phyloP scores from a whole-genome alignment of 257 asterid genomes.

The Craterostigma plantagineum region DNA sequence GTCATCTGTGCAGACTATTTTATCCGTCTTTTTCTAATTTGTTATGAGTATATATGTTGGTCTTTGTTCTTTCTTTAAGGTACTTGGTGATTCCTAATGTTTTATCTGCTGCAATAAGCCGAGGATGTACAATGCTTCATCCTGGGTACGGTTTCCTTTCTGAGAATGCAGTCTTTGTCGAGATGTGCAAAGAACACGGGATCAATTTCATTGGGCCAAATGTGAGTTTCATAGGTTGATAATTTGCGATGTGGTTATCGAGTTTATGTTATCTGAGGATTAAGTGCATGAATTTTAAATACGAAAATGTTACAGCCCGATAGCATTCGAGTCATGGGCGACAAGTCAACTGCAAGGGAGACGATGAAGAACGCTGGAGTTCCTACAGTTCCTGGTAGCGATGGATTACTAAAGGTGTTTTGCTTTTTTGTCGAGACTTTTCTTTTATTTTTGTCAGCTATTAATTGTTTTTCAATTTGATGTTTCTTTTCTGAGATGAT shows the following conservation, averaged over 20 bases:
- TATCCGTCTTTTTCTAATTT: background rate
- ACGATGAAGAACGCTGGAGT: conserved; percentile 99
- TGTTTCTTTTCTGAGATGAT: background rate
- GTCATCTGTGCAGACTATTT: conserved; percentile 10
- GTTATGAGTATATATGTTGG: background rate
- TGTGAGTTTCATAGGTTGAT: conserved; percentile 26
- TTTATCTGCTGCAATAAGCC: conserved; percentile 82
- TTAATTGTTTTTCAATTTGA: background rate
- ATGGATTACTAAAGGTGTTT: conserved; percentile 66
- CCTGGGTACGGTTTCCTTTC: conserved; percentile 98
- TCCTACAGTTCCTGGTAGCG: conserved; percentile 99
- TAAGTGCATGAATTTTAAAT: background rate
- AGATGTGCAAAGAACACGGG: conserved; percentile 82
- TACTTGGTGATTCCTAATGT: conserved; percentile 79
- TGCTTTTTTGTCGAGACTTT: conserved; percentile 6
- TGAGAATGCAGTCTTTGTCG: conserved; percentile 91
- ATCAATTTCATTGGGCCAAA: conserved; percentile 96
- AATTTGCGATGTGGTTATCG: background rate
- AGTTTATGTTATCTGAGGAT: background rate
- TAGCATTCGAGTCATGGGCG: conserved; percentile 96
- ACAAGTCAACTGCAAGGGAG: conserved; percentile 95
- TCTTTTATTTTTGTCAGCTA: background rate
- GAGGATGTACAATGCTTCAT: conserved; percentile 92
- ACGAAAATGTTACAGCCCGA: conserved; percentile 56
- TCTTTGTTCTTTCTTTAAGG: conserved; percentile 20